A percentile compares a stretch with the other conserved stretches of the same genome.
Evolutionary conservation across 1,284 basidiomycete genomes (phyloP).

Genomic region (Vanrija humicola): DNA sequence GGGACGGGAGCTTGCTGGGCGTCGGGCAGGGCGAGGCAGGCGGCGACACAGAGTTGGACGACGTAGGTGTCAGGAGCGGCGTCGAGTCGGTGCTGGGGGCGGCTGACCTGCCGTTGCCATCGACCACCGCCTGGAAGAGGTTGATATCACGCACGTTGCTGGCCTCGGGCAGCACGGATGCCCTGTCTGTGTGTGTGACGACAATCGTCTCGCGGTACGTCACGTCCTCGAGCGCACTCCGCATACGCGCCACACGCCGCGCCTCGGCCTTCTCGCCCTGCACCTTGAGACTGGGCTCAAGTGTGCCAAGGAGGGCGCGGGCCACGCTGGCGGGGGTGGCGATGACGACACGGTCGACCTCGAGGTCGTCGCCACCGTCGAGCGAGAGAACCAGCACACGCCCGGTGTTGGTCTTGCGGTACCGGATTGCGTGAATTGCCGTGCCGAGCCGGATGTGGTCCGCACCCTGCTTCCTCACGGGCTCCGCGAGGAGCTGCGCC

Average conservation of each 20-base stretch:
- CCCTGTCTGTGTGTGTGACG: slow-evolving; percentile 62
- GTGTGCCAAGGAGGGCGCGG: slow-evolving; percentile 37
- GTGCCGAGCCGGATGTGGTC: slow-evolving; percentile 23
- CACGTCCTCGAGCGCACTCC: slow-evolving; percentile 34
- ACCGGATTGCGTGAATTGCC: slow-evolving; percentile 19
- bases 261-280: slow-evolving; percentile 16
- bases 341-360: slow-evolving; percentile 61
- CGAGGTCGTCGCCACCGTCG: slow-evolving; percentile 35
- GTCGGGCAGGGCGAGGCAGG: slow-evolving; percentile 10
- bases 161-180: slow-evolving; percentile 55
- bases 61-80: slow-evolving; percentile 5
- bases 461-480: slow-evolving; percentile 21
- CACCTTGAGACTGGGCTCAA: slow-evolving; percentile 20
- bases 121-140: slow-evolving; percentile 51
- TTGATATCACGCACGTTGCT: slow-evolving; percentile 63
- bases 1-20: background rate
- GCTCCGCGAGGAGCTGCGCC: slow-evolving; percentile 22
- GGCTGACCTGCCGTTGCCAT: background rate
- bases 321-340: slow-evolving; percentile 67
- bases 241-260: slow-evolving; percentile 24
- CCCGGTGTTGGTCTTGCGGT: slow-evolving; percentile 15
- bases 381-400: slow-evolving; percentile 11
- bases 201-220: slow-evolving; percentile 55
- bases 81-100: background rate
- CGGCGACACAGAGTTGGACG: background rate